Evolutionary conservation across 1,284 basidiomycete species (phyloP), one percentile per base, ranked within the genome.

Genomic region (Papiliotrema terrestris): DNA sequence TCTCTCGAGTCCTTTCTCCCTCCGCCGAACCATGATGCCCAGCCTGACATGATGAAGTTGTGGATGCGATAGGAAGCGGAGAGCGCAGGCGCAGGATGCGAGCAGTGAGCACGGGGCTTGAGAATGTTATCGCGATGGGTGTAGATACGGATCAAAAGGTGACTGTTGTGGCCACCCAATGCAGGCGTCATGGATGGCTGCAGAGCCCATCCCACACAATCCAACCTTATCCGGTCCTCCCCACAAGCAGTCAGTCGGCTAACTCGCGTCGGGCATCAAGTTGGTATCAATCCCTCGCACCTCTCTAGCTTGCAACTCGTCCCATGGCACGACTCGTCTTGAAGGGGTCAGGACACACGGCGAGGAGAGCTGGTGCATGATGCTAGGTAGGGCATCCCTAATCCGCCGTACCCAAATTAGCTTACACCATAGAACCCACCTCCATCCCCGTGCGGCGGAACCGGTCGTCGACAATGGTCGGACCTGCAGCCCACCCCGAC

Each of bases 1-100:
- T 86, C 84, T 74, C 88, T 89, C 35, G 87, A 80, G 73, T 93
- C 88, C 72, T 85, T 85, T 65, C 84, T 82, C 45, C 85, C 85
- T 72, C 75, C 77, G 38, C 73, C 74, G 56, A 80, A 74, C 80
- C 87, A 92, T 71, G 85, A 87, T 85, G 93, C 88, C 75, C 92
- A 85, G 51, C 86, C 82, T 15, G 89, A 85, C 91, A 95, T 93
- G 84, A 83, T 89, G 60, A 17, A 46, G 47, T 1, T 35, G 29
- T 19, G 22, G 43, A 17, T 32, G 39, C 43, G 20, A 45, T 11
- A 37, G 49, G 29, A 11, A 5, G 29, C 6, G 29, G 29, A 32
- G 29, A 32, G 29, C 11, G 11, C 11, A 32, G 29, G 11, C 29
- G 29, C 11, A 11, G 29, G 5, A 32, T 5, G 29, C 29, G 29